Conservation (phyloP, 2,329 filamentous ascomycete species). For the Lecanicillium sp. region DNA sequence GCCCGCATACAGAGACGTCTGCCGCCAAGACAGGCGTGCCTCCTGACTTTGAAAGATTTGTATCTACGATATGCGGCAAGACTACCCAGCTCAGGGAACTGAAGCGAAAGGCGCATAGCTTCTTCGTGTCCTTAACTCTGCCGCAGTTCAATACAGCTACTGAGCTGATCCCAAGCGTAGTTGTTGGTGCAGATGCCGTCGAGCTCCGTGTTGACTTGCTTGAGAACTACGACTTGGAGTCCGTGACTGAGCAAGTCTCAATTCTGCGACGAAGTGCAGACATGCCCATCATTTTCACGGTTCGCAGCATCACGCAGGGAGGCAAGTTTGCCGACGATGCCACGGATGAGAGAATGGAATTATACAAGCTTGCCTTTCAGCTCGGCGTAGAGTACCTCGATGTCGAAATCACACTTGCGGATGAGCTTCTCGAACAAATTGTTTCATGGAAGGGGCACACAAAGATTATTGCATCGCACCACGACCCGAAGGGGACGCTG, state of each 20-base stretch:
- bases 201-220: slow-evolving; percentile 91
- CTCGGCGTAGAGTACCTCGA: slow-evolving; percentile 91
- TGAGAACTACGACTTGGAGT: slow-evolving; percentile 67
- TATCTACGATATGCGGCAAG: slow-evolving; percentile 29
- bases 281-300: slow-evolving; percentile 84
- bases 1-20: slow-evolving; percentile 48
- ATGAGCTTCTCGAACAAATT: slow-evolving; percentile 64
- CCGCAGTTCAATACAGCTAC: slow-evolving; percentile 61
- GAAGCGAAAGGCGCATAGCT: slow-evolving; percentile 61
- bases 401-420: slow-evolving; percentile 79
- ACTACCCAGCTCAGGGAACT: slow-evolving; percentile 38
- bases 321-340: slow-evolving; percentile 78
- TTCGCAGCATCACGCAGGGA: slow-evolving; percentile 79
- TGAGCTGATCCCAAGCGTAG: slow-evolving; percentile 60
- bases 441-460: slow-evolving; percentile 61
- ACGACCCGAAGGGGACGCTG: slow-evolving; percentile 71
- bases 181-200: slow-evolving; percentile 84
- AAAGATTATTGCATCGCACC: slow-evolving; percentile 89
- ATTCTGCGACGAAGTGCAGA: slow-evolving; percentile 64
- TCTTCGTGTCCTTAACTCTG: slow-evolving; percentile 87
- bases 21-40: slow-evolving; percentile 19
- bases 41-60: slow-evolving; percentile 28
- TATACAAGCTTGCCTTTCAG: slow-evolving; percentile 73
- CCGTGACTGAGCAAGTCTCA: slow-evolving; percentile 73
- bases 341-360: slow-evolving; percentile 58